phyloP scores from a whole-genome alignment of 768 basidiomycete genomes.

The Leccinum broughii region DNA sequence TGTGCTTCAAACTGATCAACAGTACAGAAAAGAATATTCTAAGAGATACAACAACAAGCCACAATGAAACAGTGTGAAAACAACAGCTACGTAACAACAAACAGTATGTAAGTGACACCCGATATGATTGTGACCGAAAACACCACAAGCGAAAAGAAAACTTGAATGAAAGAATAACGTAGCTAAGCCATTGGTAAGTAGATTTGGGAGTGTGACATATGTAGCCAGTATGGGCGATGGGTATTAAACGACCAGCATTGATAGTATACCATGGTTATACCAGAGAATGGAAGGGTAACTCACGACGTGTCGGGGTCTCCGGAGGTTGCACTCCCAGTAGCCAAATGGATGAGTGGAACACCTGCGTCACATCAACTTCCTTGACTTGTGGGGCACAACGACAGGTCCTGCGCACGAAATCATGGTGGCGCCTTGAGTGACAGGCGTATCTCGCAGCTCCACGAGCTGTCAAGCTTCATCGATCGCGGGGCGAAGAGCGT shows the following conservation, averaged over 20 bases:
- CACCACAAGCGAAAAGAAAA: not conserved
- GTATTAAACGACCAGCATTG: constrained; percentile 33
- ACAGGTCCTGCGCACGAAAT: not conserved
- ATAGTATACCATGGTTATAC: constrained; percentile 16
- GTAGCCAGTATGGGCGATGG: constrained; percentile 13
- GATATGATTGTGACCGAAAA: constrained; percentile 5
- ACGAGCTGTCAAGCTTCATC: constrained; percentile 14
- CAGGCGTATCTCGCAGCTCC: constrained; percentile 5
- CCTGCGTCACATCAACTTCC: not conserved
- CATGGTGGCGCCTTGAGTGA: not conserved
- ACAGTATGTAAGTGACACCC: constrained; percentile 9
- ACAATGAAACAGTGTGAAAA: constrained; percentile 9
- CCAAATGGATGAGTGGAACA: not conserved
- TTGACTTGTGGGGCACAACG: not conserved
- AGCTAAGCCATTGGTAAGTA: constrained; percentile 13
- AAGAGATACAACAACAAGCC: constrained; percentile 11
- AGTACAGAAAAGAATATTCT: constrained; percentile 4
- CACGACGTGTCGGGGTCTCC: not conserved
- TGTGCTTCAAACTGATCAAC: not conserved
- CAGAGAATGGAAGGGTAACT: not conserved
- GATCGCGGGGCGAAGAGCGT: constrained; percentile 24
- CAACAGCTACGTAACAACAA: constrained; percentile 5
- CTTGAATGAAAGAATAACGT: constrained; percentile 6
- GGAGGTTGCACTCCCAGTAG: not conserved
- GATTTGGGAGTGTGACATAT: constrained; percentile 16